Evolutionary conservation across 306 rosid genomes (phyloP).

Genomic region (Arachis hypogaea): DNA sequence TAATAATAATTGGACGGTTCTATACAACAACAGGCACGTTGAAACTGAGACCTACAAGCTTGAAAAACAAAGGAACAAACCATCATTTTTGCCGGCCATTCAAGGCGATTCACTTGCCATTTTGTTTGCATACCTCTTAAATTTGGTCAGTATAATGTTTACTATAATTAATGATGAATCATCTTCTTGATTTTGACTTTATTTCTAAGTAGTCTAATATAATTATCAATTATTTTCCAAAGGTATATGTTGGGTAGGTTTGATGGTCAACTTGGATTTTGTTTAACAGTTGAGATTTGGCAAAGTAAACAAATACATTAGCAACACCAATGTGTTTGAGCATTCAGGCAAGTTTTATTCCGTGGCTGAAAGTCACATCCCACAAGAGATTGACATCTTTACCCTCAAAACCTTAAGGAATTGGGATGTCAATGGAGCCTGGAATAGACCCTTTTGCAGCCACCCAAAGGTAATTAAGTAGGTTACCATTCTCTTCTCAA

Average conservation of each 20-base stretch:
- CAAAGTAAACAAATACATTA: slow-evolving; percentile 55
- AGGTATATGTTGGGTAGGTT: too few relatives aligned
- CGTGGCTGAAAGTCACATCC: slow-evolving; percentile 61
- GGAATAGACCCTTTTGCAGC: slow-evolving; percentile 71
- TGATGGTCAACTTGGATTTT: too few relatives aligned
- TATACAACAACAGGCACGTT: slow-evolving; percentile 65
- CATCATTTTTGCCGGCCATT: slow-evolving; percentile 60
- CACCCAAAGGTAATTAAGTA: slow-evolving; percentile 63
- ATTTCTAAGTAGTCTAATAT: too few relatives aligned
- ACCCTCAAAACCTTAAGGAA: slow-evolving; percentile 49
- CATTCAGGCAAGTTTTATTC: slow-evolving; percentile 69
- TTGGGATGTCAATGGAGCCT: slow-evolving; percentile 63
- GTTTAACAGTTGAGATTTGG: slow-evolving; percentile 60
- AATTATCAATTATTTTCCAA: too few relatives aligned
- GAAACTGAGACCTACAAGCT: slow-evolving; percentile 60
- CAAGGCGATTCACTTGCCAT: slow-evolving; percentile 61
- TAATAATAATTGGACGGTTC: slow-evolving; percentile 41
- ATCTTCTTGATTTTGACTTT: too few relatives aligned
- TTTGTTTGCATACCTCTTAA: slow-evolving; percentile 58
- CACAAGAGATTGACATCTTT: slow-evolving; percentile 69
- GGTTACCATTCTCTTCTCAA: background rate
- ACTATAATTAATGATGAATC: too few relatives aligned
- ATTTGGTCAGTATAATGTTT: slow-evolving; percentile 50
- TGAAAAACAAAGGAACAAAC: slow-evolving; percentile 62
- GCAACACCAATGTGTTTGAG: slow-evolving; percentile 76